These are phyloP conservation scores for Glutinoglossum americanum DNA, from an alignment of 495 filamentous ascomycete species.

Conservation along the genomic window DNA sequence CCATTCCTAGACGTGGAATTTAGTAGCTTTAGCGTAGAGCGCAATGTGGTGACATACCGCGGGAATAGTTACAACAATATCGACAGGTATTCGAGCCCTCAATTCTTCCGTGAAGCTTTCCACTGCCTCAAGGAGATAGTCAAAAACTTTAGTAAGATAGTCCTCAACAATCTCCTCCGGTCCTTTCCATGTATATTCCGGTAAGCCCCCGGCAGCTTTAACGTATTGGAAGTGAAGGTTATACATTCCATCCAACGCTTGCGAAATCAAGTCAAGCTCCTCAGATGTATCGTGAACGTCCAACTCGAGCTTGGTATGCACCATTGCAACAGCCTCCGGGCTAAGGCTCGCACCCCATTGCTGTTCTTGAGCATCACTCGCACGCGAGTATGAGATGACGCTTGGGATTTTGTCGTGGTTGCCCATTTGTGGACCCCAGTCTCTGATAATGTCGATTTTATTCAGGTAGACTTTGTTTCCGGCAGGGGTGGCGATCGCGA, in stretches of 20 bases:
- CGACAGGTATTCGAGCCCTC: background rate
- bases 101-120: background rate
- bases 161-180: background rate
- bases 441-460: background rate
- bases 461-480: background rate
- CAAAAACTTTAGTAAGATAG: background rate
- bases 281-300: background rate
- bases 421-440: background rate
- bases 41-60: background rate
- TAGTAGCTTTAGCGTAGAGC: background rate
- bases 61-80: background rate
- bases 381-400: background rate
- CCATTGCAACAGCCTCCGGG: background rate
- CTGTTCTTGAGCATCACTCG: background rate
- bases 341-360: background rate
- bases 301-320: background rate
- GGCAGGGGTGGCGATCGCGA: background rate
- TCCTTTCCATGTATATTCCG: background rate
- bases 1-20: background rate
- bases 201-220: background rate
- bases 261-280: background rate
- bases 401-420: background rate
- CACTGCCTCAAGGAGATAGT: background rate
- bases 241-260: background rate
- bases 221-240: background rate